Conservation (phyloP, 495 filamentous ascomycete genomes). For the Copromyces sp. region DNA sequence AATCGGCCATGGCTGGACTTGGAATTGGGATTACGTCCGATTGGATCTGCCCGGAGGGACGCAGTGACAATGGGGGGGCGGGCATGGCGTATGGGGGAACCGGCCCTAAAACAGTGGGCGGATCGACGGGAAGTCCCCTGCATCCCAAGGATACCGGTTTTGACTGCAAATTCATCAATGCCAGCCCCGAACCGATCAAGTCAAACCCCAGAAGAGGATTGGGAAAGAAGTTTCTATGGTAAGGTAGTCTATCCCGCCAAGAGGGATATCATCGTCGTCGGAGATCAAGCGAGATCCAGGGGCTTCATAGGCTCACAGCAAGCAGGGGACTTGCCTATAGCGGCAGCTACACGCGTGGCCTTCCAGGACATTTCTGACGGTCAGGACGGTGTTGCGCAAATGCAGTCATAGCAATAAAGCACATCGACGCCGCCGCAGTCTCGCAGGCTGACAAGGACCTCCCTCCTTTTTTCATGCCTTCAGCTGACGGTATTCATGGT, state of each 20-base stretch:
- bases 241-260: not conserved
- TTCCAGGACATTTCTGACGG: not conserved
- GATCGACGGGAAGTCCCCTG: not conserved
- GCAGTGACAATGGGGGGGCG: not conserved
- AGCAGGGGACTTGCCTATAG: not conserved
- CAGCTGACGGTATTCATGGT: not conserved
- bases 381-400: not conserved
- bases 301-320: not conserved
- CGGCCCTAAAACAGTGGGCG: not conserved
- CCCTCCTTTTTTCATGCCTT: not conserved
- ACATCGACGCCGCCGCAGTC: not conserved
- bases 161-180: not conserved
- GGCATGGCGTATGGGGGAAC: not conserved
- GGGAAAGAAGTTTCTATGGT: not conserved
- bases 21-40: not conserved
- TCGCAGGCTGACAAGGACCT: not conserved
- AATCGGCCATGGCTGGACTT: not conserved
- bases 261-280: not conserved
- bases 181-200: not conserved
- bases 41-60: not conserved
- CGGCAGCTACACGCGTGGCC: not conserved
- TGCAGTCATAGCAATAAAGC: not conserved
- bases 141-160: not conserved
- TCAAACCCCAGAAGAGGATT: not conserved
- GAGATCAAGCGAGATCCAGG: constrained; percentile 10